phyloP scores from a whole-genome alignment of 1,284 basidiomycete species.

The Cutaneotrichosporon cavernicola region DNA sequence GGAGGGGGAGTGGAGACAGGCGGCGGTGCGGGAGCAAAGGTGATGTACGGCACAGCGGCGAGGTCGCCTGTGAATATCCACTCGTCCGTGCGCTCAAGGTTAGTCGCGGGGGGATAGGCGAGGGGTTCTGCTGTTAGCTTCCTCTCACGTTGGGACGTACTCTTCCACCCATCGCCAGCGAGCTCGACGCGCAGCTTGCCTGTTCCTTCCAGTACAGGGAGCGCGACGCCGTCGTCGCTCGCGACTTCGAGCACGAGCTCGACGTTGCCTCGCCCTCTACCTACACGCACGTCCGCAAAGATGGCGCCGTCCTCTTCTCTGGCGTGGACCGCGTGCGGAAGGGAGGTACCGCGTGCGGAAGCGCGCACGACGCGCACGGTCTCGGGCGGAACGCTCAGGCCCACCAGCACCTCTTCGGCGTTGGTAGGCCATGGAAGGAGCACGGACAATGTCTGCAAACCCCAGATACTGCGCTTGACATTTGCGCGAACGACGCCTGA shows the following conservation, averaged over 20 bases:
- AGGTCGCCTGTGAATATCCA: conserved; percentile 21
- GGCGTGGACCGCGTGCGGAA: conserved; percentile 9
- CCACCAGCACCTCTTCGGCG: conserved; percentile 24
- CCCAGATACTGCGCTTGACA: conserved; percentile 31
- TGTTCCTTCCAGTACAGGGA: conserved; percentile 27
- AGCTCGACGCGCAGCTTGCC: conserved; percentile 34
- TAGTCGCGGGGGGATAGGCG: conserved; percentile 16
- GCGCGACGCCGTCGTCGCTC: conserved; percentile 22
- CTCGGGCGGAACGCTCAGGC: conserved; percentile 4
- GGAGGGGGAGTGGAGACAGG: background rate
- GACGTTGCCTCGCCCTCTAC: conserved; percentile 21
- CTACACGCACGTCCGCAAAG: conserved; percentile 17
- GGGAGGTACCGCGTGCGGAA: conserved; percentile 16
- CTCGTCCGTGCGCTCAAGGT: conserved; percentile 15
- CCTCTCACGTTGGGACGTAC: conserved; percentile 25
- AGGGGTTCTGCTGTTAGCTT: conserved; percentile 23
- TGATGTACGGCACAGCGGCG: conserved; percentile 7
- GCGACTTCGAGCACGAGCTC: conserved; percentile 34
- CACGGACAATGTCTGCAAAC: conserved; percentile 24
- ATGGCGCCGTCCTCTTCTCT: background rate
- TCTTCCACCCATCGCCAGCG: conserved; percentile 32
- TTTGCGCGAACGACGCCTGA: conserved; percentile 31
- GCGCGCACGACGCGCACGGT: conserved; percentile 28
- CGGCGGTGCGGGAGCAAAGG: conserved; percentile 10
- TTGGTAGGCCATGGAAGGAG: conserved; percentile 32